These are phyloP conservation scores for Penicillium bovifimosum DNA, from an alignment of 495 filamentous ascomycete genomes.

Conservation along the genomic window DNA sequence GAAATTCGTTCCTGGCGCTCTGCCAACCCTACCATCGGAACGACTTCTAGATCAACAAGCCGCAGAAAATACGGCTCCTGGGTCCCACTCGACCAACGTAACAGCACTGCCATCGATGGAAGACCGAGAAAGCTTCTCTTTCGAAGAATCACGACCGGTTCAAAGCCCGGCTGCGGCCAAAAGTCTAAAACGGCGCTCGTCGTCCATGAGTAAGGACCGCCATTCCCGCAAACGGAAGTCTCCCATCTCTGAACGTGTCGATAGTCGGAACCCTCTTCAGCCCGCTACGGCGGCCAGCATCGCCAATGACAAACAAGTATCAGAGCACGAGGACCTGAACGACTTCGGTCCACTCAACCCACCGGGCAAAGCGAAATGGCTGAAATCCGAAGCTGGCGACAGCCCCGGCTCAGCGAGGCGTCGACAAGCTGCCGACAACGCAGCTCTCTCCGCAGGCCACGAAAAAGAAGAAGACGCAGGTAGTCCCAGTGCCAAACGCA, in stretches of 20 bases:
- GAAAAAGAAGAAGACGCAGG: background rate
- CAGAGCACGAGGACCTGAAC: slow-evolving; percentile 8
- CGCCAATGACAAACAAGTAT: slow-evolving; percentile 11
- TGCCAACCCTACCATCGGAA: slow-evolving; percentile 58
- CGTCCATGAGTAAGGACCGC: slow-evolving; percentile 32
- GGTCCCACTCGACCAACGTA: background rate
- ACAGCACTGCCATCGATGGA: slow-evolving; percentile 19
- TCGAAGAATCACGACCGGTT: slow-evolving; percentile 7
- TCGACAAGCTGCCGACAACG: slow-evolving; percentile 13
- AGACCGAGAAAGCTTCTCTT: slow-evolving; percentile 9
- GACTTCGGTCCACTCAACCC: slow-evolving; percentile 17
- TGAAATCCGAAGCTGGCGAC: slow-evolving; percentile 32
- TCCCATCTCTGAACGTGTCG: slow-evolving; percentile 31
- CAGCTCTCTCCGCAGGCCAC: background rate
- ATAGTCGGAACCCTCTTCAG: slow-evolving; percentile 18
- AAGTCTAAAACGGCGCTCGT: slow-evolving; percentile 19
- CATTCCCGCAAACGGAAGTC: slow-evolving; percentile 41
- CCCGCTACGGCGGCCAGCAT: slow-evolving; percentile 14
- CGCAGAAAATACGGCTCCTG: slow-evolving; percentile 3
- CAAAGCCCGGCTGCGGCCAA: slow-evolving; percentile 4
- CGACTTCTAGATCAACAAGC: slow-evolving; percentile 40
- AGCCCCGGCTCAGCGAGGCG: slow-evolving; percentile 39
- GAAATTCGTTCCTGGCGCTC: slow-evolving; percentile 49
- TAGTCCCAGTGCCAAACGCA: background rate
- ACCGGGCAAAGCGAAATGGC: slow-evolving; percentile 29